A percentile compares a stretch with the other conserved stretches of the same genome.
Conservation (phyloP, 2,329 filamentous ascomycete genomes). For the Aureobasidium subglaciale region DNA sequence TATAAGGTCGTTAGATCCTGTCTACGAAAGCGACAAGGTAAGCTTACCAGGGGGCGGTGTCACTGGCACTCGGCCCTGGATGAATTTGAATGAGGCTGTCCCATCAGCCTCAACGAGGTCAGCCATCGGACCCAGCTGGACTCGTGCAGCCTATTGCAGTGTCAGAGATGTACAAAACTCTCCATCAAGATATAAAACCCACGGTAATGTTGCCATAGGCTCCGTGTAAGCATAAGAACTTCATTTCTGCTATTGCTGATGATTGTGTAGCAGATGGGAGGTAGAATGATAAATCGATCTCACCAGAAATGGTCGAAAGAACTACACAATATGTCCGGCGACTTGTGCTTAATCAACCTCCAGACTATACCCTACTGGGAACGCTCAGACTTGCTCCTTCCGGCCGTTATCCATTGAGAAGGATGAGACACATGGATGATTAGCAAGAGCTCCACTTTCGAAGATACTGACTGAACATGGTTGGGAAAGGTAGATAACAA, state of each 20-base stretch:
- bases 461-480: not conserved
- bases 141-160: not conserved
- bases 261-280: not conserved
- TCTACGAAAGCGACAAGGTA: too few species aligned
- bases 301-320: not conserved
- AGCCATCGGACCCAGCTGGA: not conserved
- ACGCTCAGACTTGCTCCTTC: not conserved
- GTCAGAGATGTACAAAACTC: not conserved
- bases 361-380: too few species aligned
- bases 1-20: not conserved
- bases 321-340: too few species aligned
- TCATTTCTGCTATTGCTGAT: not conserved
- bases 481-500: not conserved
- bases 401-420: not conserved
- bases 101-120: not conserved
- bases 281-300: not conserved
- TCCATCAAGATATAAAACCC: not conserved
- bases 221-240: constrained; percentile 1
- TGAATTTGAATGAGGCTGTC: not conserved
- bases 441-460: not conserved
- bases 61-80: constrained; percentile 1
- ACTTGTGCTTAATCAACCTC: too few species aligned
- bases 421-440: not conserved
- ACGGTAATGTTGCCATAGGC: constrained; percentile 9
- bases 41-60: not conserved